A percentile compares a stretch with the other conserved stretches of the same genome.
phyloP scores from a whole-genome alignment of 768 basidiomycete species.

The Clathrus columnatus region DNA sequence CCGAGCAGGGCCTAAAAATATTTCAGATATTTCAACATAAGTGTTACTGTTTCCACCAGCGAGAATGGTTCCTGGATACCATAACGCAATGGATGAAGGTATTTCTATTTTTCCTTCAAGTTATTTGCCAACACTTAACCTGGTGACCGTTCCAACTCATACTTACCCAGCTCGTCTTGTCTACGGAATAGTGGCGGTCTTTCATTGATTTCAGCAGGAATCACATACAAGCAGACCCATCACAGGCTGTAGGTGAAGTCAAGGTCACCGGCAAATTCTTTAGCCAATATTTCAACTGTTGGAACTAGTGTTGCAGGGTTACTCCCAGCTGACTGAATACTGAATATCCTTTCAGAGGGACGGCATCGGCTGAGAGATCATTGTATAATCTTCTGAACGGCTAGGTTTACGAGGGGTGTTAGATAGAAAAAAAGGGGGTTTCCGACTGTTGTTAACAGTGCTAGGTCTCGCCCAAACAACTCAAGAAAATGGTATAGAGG shows the following conservation, averaged over 20 bases:
- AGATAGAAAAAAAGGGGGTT: slow-evolving; percentile 40
- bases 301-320: slow-evolving; percentile 72
- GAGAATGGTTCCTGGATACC: slow-evolving; percentile 64
- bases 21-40: slow-evolving; percentile 91
- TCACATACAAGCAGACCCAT: slow-evolving; percentile 76
- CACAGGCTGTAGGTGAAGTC: slow-evolving; percentile 91
- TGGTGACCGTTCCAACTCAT: neutral
- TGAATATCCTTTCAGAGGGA: slow-evolving; percentile 79
- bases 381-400: slow-evolving; percentile 91
- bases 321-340: slow-evolving; percentile 87
- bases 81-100: neutral
- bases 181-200: slow-evolving; percentile 83
- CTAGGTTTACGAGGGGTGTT: slow-evolving; percentile 30
- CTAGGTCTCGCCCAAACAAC: slow-evolving; percentile 55
- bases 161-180: slow-evolving; percentile 76
- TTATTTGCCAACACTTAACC: no score
- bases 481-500: neutral
- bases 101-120: no score
- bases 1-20: slow-evolving; percentile 86
- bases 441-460: slow-evolving; percentile 90
- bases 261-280: slow-evolving; percentile 53
- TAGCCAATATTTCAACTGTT: slow-evolving; percentile 71
- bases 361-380: slow-evolving; percentile 91
- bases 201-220: slow-evolving; percentile 80
- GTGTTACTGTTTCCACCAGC: slow-evolving; percentile 71